Percentiles rank a stretch among this genome's conserved stretches.
Evolutionary conservation across 2,329 filamentous ascomycete species (phyloP).

Genomic region (Penicillium sp.): DNA sequence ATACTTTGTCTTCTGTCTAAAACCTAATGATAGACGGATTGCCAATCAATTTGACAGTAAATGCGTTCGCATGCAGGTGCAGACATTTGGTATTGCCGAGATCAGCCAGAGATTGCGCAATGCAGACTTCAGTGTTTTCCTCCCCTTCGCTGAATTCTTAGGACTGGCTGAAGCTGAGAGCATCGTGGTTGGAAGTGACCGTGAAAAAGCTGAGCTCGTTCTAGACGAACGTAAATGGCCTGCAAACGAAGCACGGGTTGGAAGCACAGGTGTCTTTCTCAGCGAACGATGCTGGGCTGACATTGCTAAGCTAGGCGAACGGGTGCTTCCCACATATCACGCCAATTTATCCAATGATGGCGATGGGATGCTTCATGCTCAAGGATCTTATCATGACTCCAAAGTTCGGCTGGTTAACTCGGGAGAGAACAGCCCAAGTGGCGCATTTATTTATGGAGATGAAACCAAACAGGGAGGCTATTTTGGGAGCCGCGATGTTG

Average conservation of each 20-base stretch:
- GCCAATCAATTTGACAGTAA: slow-evolving; percentile 99
- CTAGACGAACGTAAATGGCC: slow-evolving; percentile 92
- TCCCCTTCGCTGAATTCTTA: slow-evolving; percentile 93
- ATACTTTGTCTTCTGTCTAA: slow-evolving; percentile 96
- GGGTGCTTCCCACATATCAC: slow-evolving; percentile 54
- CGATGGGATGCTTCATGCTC: slow-evolving; percentile 55
- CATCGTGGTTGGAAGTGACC: slow-evolving; percentile 84
- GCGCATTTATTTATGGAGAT: slow-evolving; percentile 62
- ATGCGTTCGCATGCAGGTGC: slow-evolving; percentile 89
- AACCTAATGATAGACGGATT: slow-evolving; percentile 94
- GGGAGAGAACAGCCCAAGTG: slow-evolving; percentile 45
- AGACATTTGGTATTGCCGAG: slow-evolving; percentile 93
- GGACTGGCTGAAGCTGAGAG: slow-evolving; percentile 80
- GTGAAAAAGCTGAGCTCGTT: slow-evolving; percentile 86
- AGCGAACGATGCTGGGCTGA: slow-evolving; percentile 96
- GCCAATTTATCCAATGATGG: slow-evolving; percentile 56
- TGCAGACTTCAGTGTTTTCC: slow-evolving; percentile 91
- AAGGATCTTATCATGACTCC: slow-evolving; percentile 43
- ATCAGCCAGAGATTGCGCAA: slow-evolving; percentile 90
- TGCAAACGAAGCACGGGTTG: slow-evolving; percentile 81
- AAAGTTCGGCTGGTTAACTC: slow-evolving; percentile 54
- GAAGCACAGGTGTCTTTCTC: slow-evolving; percentile 89
- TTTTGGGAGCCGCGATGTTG: slow-evolving; percentile 73
- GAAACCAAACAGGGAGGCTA: slow-evolving; percentile 72
- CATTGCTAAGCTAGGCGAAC: slow-evolving; percentile 69